A percentile compares a stretch with the other conserved stretches of the same genome.
These are phyloP conservation scores for Kazachstania kunashirensis DNA, from an alignment of 805 yeast species.

Conservation along the genomic window DNA sequence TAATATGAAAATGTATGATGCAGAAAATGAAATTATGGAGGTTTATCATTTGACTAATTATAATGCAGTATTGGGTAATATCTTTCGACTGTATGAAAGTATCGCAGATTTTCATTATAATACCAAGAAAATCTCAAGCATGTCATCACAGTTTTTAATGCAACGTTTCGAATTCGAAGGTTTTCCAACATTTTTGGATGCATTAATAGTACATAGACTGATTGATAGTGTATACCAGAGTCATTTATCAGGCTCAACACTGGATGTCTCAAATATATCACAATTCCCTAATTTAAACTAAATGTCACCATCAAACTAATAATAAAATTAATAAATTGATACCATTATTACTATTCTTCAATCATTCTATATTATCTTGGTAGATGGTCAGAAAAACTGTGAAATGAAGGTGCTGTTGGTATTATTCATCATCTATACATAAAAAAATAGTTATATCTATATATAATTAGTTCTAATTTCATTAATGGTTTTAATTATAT, in stretches of 20 bases:
- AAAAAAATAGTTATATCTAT: too few species aligned
- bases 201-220: slow-evolving; percentile 17
- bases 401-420: too few species aligned
- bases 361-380: too few species aligned
- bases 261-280: slow-evolving; percentile 13
- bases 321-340: not conserved
- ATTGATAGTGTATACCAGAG: slow-evolving; percentile 23
- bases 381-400: too few species aligned
- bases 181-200: slow-evolving; percentile 26
- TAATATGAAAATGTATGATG: slow-evolving; percentile 8
- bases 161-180: slow-evolving; percentile 26
- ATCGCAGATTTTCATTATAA: slow-evolving; percentile 26
- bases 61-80: slow-evolving; percentile 26
- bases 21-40: slow-evolving; percentile 24
- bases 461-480: slow-evolving; percentile 25
- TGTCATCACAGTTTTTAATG: slow-evolving; percentile 17
- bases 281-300: slow-evolving; percentile 4
- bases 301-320: not conserved
- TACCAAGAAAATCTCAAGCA: slow-evolving; percentile 15
- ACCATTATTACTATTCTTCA: too few species aligned
- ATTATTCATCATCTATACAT: too few species aligned
- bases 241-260: slow-evolving; percentile 15
- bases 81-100: slow-evolving; percentile 25
- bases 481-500: slow-evolving; percentile 14
- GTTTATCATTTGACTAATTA: slow-evolving; percentile 27